Evolutionary conservation across 306 rosid species (phyloP).

Genomic region (Malus sylvestris): DNA sequence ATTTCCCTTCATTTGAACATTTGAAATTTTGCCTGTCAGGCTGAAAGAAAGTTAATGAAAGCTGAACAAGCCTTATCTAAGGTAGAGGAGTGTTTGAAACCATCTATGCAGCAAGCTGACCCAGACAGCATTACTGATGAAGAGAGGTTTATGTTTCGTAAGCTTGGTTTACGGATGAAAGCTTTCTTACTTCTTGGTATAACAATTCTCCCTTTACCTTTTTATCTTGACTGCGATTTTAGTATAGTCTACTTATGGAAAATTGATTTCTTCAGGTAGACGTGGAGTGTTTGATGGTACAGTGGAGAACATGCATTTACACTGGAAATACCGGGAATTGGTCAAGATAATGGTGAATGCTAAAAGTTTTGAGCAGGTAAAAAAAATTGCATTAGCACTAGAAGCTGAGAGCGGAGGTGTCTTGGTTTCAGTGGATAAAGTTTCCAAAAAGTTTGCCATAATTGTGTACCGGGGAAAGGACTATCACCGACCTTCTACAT

Average conservation of each 20-base stretch:
- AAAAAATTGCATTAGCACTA: conserved; percentile 75
- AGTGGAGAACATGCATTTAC: conserved; percentile 97
- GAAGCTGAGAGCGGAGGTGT: conserved; percentile 99
- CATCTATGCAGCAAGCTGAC: conserved; percentile 59
- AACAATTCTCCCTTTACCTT: conserved; percentile 17
- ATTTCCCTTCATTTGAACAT: conserved; percentile 22
- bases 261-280: conserved; percentile 59
- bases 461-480: conserved; percentile 78
- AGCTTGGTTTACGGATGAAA: conserved; percentile 93
- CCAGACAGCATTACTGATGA: conserved; percentile 87
- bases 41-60: conserved; percentile 59
- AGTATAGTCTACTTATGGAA: conserved; percentile 16
- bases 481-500: conserved; percentile 65
- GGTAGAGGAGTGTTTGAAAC: conserved; percentile 68
- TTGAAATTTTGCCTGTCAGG: conserved; percentile 40
- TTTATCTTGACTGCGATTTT: not conserved
- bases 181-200: conserved; percentile 96
- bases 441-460: conserved; percentile 73
- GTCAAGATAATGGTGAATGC: conserved; percentile 79
- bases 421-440: conserved; percentile 82
- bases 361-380: conserved; percentile 70
- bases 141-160: conserved; percentile 98
- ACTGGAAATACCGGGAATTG: conserved; percentile 94
- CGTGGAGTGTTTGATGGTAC: conserved; percentile 99
- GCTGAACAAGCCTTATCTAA: conserved; percentile 74